Evolutionary conservation across 73 alveolate genomes (phyloP).

Genomic region (Paraurostyla sp.): DNA sequence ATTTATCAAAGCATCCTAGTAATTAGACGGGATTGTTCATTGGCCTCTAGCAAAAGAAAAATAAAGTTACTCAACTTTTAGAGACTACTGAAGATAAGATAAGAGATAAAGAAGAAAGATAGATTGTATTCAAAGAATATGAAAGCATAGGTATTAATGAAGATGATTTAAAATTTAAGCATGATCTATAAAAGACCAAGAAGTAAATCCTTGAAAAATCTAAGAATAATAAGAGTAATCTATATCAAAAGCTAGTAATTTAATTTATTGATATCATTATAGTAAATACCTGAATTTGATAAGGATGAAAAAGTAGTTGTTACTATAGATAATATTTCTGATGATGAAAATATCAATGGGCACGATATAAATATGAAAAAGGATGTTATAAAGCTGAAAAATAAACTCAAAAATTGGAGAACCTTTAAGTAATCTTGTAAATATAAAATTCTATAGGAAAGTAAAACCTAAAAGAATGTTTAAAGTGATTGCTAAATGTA

Average conservation of each 20-base stretch:
- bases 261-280: background rate
- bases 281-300: background rate
- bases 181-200: background rate
- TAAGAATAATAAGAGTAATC: background rate
- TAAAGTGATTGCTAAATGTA: no score
- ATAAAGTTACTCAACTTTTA: background rate
- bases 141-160: background rate
- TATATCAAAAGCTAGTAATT: background rate
- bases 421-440: background rate
- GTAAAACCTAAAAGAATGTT: no score
- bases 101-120: background rate
- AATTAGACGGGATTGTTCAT: background rate
- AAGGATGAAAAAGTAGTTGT: conserved; percentile 9
- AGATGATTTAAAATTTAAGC: background rate
- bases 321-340: background rate
- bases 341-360: background rate
- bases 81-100: background rate
- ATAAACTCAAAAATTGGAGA: background rate
- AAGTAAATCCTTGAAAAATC: background rate
- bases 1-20: background rate
- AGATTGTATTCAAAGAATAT: background rate
- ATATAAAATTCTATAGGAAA: no score
- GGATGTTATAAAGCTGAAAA: background rate
- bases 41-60: background rate
- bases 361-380: background rate